A percentile compares a stretch with the other conserved stretches of the same genome.
phyloP scores from a whole-genome alignment of 441 rosid species.

The Gossypium armourianum region DNA sequence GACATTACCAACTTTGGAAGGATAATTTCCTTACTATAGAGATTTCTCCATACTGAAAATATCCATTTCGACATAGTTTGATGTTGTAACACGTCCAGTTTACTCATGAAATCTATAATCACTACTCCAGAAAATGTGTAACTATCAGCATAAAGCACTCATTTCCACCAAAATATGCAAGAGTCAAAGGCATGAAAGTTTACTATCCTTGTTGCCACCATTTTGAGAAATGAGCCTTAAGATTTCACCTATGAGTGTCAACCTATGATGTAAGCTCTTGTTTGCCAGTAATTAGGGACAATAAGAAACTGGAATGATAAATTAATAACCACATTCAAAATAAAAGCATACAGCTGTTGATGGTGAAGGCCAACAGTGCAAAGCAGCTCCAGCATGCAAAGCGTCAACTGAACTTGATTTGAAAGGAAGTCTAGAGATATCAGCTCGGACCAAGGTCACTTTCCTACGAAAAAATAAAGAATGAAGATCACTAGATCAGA shows the following conservation, averaged over 20 bases:
- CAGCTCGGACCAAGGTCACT: constrained; percentile 65
- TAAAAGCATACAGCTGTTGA: neutral
- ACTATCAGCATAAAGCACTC: neutral
- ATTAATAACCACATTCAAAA: neutral
- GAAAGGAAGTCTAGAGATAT: constrained; percentile 73
- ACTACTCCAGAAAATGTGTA: neutral
- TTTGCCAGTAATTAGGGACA: neutral
- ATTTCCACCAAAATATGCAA: neutral
- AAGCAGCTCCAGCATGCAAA: constrained; percentile 88
- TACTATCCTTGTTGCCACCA: neutral
- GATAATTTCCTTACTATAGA: neutral
- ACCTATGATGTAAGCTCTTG: neutral
- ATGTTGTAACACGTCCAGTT: neutral
- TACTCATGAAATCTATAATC: neutral
- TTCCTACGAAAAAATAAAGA: constrained; percentile 30
- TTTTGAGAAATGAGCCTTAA: neutral
- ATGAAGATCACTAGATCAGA: neutral
- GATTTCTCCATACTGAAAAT: neutral
- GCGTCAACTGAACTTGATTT: constrained; percentile 53
- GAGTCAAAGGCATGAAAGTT: neutral
- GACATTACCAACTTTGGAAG: neutral
- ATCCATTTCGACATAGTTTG: neutral
- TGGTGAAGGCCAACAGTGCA: constrained; percentile 67
- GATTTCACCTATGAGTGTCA: neutral
- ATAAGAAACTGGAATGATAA: neutral